A percentile compares a stretch with the other conserved stretches of the same genome.
These are phyloP conservation scores for Trichosporon sp. DNA, from an alignment of 1,284 basidiomycete genomes.

Conservation along the genomic window DNA sequence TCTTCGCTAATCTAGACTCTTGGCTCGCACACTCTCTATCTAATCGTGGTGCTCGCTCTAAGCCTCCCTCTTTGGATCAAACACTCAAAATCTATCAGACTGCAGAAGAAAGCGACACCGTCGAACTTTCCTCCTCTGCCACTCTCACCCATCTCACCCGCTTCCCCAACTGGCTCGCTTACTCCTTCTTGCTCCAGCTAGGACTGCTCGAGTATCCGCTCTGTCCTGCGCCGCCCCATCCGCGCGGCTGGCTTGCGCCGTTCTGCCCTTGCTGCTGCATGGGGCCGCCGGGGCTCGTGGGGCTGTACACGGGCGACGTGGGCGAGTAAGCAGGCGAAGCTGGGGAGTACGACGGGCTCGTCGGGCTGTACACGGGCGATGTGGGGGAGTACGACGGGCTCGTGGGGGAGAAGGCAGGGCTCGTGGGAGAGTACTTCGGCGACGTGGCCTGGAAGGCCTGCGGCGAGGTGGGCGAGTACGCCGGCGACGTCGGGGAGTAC, in stretches of 20 bases:
- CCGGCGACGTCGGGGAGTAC: slow-evolving; percentile 55
- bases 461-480: slow-evolving; percentile 50
- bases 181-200: slow-evolving; percentile 19
- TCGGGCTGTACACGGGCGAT: slow-evolving; percentile 58
- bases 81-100: not conserved
- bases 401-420: slow-evolving; percentile 60
- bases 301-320: slow-evolving; percentile 55
- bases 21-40: not conserved
- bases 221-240: slow-evolving; percentile 10
- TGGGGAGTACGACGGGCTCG: slow-evolving; percentile 50
- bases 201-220: slow-evolving; percentile 18
- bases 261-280: slow-evolving; percentile 13
- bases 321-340: slow-evolving; percentile 40
- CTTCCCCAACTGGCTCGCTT: not conserved
- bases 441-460: slow-evolving; percentile 74
- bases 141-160: not conserved
- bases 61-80: not conserved
- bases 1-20: not conserved
- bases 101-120: no score
- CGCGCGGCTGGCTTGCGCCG: not conserved
- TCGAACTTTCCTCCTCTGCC: no score
- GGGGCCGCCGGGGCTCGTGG: slow-evolving; percentile 59
- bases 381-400: slow-evolving; percentile 66
- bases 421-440: slow-evolving; percentile 67
- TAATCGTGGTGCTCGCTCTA: not conserved